These are phyloP conservation scores for Thelephora terrestris DNA, from an alignment of 1,284 basidiomycete species.

Conservation along the genomic window DNA sequence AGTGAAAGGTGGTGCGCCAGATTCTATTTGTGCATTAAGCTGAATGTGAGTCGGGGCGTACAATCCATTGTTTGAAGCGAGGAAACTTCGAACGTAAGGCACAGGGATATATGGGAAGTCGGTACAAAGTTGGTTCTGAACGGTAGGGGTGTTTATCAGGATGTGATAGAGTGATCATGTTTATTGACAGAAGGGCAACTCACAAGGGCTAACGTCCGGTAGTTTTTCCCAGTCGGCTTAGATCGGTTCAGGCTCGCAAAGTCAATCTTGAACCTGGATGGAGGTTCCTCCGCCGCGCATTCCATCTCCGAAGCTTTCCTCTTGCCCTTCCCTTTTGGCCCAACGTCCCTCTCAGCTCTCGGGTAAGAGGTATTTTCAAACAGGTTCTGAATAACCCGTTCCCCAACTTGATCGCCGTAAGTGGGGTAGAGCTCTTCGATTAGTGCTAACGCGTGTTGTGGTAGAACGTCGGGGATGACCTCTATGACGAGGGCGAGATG, in stretches of 20 bases:
- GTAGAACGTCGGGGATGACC: constrained; percentile 57
- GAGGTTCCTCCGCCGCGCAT: constrained; percentile 13
- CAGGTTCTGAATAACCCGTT: constrained; percentile 43
- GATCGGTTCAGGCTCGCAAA: constrained; percentile 37
- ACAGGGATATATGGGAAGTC: constrained; percentile 53
- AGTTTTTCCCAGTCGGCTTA: constrained; percentile 30
- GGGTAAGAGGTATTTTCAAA: constrained; percentile 58
- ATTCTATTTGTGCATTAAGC: constrained; percentile 29
- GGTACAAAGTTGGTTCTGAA: constrained; percentile 38
- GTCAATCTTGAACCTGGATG: constrained; percentile 34
- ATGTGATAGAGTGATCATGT: not conserved
- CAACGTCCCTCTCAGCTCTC: constrained; percentile 28
- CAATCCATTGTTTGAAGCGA: constrained; percentile 30
- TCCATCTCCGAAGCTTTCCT: constrained; percentile 29
- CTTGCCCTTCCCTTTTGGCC: constrained; percentile 39
- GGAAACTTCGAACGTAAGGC: constrained; percentile 33
- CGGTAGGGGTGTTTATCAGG: not conserved
- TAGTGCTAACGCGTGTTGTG: constrained; percentile 37
- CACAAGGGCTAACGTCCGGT: constrained; percentile 42
- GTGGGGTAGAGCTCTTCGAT: constrained; percentile 28
- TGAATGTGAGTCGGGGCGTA: constrained; percentile 52
- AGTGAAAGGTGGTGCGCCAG: constrained; percentile 27
- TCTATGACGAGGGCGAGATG: constrained; percentile 46
- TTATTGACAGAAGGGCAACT: constrained; percentile 11
- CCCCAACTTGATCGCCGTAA: constrained; percentile 30